A percentile compares a stretch with the other conserved stretches of the same genome.
phyloP scores from a whole-genome alignment of 2,329 filamentous ascomycete genomes.

The Corniculantispora saksenae region DNA sequence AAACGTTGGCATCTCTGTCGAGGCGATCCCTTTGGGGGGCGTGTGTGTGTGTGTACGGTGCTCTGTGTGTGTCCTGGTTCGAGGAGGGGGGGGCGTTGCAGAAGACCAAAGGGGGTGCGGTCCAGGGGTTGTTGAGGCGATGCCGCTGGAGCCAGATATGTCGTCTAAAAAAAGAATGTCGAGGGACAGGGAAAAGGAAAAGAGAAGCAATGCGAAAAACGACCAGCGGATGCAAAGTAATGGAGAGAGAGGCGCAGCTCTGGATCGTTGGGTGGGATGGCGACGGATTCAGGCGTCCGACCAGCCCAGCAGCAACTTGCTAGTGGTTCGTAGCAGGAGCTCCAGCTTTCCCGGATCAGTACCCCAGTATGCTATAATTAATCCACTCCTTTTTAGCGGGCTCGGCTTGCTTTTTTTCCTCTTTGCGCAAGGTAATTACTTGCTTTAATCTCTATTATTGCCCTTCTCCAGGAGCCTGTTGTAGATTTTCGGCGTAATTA shows the following conservation, averaged over 20 bases:
- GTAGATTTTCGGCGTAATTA: not conserved
- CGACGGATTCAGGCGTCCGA: constrained; percentile 12
- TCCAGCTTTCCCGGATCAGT: constrained; percentile 7
- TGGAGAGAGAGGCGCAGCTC: constrained; percentile 20
- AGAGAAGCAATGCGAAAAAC: constrained; percentile 23
- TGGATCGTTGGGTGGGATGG: constrained; percentile 13
- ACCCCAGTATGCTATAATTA: constrained; percentile 2
- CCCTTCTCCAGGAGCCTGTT: not conserved
- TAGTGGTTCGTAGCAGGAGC: constrained; percentile 4
- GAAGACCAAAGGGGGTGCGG: not conserved
- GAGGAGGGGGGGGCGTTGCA: constrained; percentile 3
- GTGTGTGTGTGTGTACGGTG: not conserved
- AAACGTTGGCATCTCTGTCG: constrained; percentile 50
- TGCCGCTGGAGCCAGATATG: not conserved
- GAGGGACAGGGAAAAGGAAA: constrained; percentile 23
- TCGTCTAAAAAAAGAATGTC: constrained; percentile 22
- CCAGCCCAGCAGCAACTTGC: not conserved
- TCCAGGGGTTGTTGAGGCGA: not conserved
- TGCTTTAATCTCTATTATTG: not conserved
- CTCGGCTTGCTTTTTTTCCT: not conserved
- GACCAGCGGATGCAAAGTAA: constrained; percentile 20
- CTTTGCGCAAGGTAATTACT: not conserved
- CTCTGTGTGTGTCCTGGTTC: not conserved
- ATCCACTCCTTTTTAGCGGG: constrained; percentile 8
- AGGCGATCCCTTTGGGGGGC: not conserved